phyloP scores from a whole-genome alignment of 2,329 filamentous ascomycete genomes.

The Penicillium occitanis region DNA sequence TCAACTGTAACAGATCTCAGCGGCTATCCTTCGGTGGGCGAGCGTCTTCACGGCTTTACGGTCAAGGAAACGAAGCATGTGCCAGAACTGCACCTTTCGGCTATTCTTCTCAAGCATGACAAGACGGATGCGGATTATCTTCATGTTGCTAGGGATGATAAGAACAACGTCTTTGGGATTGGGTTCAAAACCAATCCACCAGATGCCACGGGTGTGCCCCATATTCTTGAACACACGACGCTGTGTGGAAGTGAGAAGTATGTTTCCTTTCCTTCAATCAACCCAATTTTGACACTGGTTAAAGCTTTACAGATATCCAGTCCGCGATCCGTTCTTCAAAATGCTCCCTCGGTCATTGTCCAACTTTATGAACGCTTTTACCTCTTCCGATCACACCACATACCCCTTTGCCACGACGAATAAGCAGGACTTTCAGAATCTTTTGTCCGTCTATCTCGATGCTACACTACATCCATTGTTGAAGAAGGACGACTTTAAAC shows the following conservation, averaged over 20 bases:
- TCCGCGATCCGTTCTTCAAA: slow-evolving; percentile 98
- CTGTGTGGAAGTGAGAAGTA: slow-evolving; percentile 93
- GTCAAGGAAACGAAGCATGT: slow-evolving; percentile 86
- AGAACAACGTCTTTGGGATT: slow-evolving; percentile 99
- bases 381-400: slow-evolving; percentile 91
- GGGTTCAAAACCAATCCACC: slow-evolving; percentile 99
- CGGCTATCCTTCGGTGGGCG: slow-evolving; percentile 73
- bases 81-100: slow-evolving; percentile 88
- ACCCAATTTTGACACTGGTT: not conserved
- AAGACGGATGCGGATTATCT: slow-evolving; percentile 95
- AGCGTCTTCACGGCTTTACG: slow-evolving; percentile 91
- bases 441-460: slow-evolving; percentile 95
- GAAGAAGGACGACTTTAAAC: slow-evolving; percentile 87
- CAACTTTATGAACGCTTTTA: slow-evolving; percentile 99
- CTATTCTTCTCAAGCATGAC: slow-evolving; percentile 86
- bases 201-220: slow-evolving; percentile 91
- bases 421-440: slow-evolving; percentile 87
- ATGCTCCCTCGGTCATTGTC: slow-evolving; percentile 98
- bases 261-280: slow-evolving; percentile 24
- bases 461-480: slow-evolving; percentile 87
- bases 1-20: slow-evolving; percentile 73
- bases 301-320: slow-evolving; percentile 68
- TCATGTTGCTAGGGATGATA: slow-evolving; percentile 90
- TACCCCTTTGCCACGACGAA: slow-evolving; percentile 99
- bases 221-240: slow-evolving; percentile 97